A percentile compares a stretch with the other conserved stretches of the same genome.
phyloP scores from a whole-genome alignment of 2,329 filamentous ascomycete species.

The Phoma sp. region DNA sequence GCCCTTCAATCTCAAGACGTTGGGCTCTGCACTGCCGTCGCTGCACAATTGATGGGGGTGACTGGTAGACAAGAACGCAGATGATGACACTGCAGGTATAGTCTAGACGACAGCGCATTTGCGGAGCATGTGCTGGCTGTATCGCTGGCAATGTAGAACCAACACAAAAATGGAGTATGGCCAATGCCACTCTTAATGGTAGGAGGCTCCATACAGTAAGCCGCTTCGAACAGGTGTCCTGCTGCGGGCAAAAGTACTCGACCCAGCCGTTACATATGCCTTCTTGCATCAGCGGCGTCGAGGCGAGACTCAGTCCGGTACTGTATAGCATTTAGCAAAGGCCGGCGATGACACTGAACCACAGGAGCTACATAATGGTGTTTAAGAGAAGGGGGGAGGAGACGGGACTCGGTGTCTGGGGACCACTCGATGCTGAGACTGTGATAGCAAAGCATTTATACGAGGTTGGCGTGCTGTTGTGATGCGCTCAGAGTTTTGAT shows the following conservation, averaged over 20 bases:
- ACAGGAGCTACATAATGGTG: background rate
- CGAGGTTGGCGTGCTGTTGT: background rate
- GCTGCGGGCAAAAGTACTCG: background rate
- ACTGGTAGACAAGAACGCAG: background rate
- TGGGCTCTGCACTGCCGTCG: background rate
- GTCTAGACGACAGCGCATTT: background rate
- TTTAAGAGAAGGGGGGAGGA: background rate
- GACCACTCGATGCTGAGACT: background rate
- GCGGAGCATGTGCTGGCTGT: background rate
- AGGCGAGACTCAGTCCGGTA: background rate
- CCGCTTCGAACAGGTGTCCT: background rate
- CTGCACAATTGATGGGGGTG: background rate
- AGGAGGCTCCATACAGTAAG: background rate
- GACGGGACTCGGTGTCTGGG: too few species aligned
- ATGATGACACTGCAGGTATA: background rate
- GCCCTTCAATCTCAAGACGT: constrained; percentile 3
- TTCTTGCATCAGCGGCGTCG: background rate
- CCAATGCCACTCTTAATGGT: background rate
- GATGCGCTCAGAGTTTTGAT: background rate
- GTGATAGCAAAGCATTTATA: background rate
- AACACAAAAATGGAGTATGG: background rate
- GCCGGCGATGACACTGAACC: background rate
- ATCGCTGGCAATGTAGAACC: background rate
- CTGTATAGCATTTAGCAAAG: background rate
- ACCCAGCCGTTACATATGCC: background rate